A percentile compares a stretch with the other conserved stretches of the same genome.
Evolutionary conservation across 176 grass and related monocot genomes (phyloP).

Genomic region (Rhynchospora breviuscula): DNA sequence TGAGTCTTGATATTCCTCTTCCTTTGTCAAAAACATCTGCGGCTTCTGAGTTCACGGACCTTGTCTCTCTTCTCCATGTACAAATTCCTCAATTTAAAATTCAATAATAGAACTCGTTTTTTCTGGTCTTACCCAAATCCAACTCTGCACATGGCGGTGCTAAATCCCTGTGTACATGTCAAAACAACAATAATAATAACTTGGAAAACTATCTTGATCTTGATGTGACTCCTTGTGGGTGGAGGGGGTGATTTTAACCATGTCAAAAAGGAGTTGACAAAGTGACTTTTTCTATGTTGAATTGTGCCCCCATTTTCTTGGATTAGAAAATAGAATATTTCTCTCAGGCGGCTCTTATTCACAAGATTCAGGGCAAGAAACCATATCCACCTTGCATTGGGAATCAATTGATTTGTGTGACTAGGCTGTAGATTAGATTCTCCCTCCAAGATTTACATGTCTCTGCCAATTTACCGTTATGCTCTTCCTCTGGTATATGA

Average conservation of each 20-base stretch:
- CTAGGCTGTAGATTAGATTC: background rate
- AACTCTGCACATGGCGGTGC: background rate
- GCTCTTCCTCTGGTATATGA: background rate
- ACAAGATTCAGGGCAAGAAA: too few relatives aligned
- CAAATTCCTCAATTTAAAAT: background rate
- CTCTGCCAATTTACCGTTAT: background rate
- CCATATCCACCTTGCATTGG: background rate
- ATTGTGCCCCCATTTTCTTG: too few relatives aligned
- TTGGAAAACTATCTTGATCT: background rate
- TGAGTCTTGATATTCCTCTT: background rate
- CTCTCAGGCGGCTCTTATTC: too few relatives aligned
- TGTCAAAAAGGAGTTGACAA: background rate
- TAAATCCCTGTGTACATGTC: background rate
- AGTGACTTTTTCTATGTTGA: background rate
- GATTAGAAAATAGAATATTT: too few relatives aligned
- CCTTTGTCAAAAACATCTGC: conserved; percentile 10
- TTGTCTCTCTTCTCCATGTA: background rate
- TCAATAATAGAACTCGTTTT: background rate
- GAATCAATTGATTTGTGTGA: background rate
- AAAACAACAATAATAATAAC: background rate
- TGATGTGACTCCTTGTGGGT: background rate
- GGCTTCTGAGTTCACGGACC: conserved; percentile 19
- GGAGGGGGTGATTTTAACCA: background rate
- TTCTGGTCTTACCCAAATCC: background rate
- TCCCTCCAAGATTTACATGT: background rate